Evolutionary conservation across 164 flowering plant genomes (phyloP).

Genomic region (Umbellularia californica): DNA sequence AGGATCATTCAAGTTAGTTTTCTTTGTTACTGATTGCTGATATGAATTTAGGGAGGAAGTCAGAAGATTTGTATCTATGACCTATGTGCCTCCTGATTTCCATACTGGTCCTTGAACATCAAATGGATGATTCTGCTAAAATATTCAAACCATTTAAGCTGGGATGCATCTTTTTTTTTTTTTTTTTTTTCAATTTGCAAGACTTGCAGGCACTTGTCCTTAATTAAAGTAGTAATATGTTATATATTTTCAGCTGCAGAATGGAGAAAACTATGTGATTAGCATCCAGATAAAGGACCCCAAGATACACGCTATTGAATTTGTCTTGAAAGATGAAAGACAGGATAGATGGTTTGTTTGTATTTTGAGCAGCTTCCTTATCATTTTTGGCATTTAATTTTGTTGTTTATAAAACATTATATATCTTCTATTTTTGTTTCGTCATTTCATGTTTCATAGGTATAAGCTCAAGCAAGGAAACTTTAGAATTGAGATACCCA

Average conservation of each 20-base stretch:
- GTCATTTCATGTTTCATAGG: conserved; percentile 20
- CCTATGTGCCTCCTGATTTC: not conserved
- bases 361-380: conserved; percentile 1
- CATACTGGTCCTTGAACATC: not conserved
- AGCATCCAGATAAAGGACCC: conserved; percentile 35
- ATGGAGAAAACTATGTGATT: conserved; percentile 21
- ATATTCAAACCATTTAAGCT: not conserved
- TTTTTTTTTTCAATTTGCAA: no score
- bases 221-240: not conserved
- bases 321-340: conserved; percentile 36
- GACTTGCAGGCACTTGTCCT: not conserved
- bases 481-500: conserved; percentile 36
- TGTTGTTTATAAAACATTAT: not conserved
- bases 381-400: not conserved
- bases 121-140: not conserved
- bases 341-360: conserved; percentile 35
- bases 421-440: not conserved
- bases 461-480: conserved; percentile 31
- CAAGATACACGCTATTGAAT: conserved; percentile 34
- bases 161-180: no score
- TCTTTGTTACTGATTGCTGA: not conserved
- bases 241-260: conserved; percentile 21
- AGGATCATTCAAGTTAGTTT: no score
- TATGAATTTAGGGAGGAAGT: not conserved
- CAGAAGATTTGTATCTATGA: not conserved